phyloP scores from a whole-genome alignment of 352 stramenopile species.

The Phytophthora sansomeana region DNA sequence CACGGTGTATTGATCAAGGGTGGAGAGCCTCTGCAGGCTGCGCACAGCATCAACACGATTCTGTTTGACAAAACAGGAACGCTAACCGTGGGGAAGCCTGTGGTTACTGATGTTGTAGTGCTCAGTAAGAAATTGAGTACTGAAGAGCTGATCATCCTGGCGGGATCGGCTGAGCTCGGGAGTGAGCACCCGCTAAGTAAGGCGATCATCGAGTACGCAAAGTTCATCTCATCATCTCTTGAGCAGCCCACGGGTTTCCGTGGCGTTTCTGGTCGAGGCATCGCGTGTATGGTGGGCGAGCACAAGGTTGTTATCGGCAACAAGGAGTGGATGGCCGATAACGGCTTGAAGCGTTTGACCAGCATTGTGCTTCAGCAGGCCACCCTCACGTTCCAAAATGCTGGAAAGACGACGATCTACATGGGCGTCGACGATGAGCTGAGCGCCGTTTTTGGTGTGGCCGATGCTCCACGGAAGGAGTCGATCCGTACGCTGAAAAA shows the following conservation, averaged over 20 bases:
- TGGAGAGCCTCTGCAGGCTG: conserved; percentile 93
- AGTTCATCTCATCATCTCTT: conserved; percentile 81
- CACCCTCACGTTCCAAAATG: conserved; percentile 83
- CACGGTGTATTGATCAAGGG: conserved; percentile 99
- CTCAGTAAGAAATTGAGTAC: conserved; percentile 81
- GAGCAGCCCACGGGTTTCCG: conserved; percentile 83
- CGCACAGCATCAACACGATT: conserved; percentile 94
- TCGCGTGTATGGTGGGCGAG: conserved; percentile 75
- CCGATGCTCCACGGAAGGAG: conserved; percentile 91
- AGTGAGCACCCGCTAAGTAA: conserved; percentile 96
- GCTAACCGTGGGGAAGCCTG: conserved; percentile 93
- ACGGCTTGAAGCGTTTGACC: conserved; percentile 69
- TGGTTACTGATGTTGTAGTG: conserved; percentile 88
- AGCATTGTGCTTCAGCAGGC: conserved; percentile 82
- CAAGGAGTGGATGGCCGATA: conserved; percentile 89
- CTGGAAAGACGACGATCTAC: conserved; percentile 95
- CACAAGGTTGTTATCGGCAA: conserved; percentile 94
- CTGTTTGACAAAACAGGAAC: conserved; percentile 99
- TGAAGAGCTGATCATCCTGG: conserved; percentile 86
- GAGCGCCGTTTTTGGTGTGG: conserved; percentile 83
- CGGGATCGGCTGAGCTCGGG: conserved; percentile 92
- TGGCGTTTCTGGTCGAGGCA: conserved; percentile 90
- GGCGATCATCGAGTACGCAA: conserved; percentile 93
- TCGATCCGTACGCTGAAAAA: conserved; percentile 91
- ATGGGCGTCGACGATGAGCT: conserved; percentile 91